Base-by-base conservation (phyloP, 164 flowering plant genomes). In the Vitis rotundifolia region DNA sequence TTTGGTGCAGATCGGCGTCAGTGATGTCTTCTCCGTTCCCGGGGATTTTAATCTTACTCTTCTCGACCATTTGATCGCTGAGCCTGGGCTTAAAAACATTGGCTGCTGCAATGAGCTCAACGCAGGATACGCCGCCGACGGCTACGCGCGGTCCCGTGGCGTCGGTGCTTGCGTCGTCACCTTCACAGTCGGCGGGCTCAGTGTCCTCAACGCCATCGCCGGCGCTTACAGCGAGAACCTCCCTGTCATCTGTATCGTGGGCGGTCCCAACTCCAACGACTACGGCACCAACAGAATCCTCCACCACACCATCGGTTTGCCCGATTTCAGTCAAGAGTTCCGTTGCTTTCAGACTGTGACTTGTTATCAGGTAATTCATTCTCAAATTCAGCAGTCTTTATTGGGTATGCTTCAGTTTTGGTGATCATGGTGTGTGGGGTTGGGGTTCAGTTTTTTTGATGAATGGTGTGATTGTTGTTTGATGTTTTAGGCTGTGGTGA, bases 21-120 rank as follows among this genome's bases (percentile, higher is more conserved):
- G 72, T 31, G 96, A 89, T 64, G 87, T 94, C 47, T 94, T 94
- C 86, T 70, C 94, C 37, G 98, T 94, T 26, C 97, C 98, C 54
- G 98, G 98, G 0, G 98, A 94, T 71, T 94, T 91, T 73, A 94
- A 94, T 76, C 86, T 94, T 9, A 91, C 94, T 10, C 84, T 94
- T 0, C 94, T 94, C 49, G 97, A 91, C 75, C 90, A 89, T 61
- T 80, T 94, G 64, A 69, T 94, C 16, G 93, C 97, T 10, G 94
- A 94, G 81, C 94, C 93, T 0, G 88, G 79, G 49, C 90, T 94
- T 62, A 86, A 69, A 75, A 51, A 75, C 28, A 50, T 94, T 73
- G 98, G 98, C 68, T 92, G 97, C 86, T 94, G 98, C 68, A 94
- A 94, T 81, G 98, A 94, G 83, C 97, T 94, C 49, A 94, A 94